These are phyloP conservation scores for Fraxinus ornus DNA, from an alignment of 305 asterid genomes.

Conservation along the genomic window DNA sequence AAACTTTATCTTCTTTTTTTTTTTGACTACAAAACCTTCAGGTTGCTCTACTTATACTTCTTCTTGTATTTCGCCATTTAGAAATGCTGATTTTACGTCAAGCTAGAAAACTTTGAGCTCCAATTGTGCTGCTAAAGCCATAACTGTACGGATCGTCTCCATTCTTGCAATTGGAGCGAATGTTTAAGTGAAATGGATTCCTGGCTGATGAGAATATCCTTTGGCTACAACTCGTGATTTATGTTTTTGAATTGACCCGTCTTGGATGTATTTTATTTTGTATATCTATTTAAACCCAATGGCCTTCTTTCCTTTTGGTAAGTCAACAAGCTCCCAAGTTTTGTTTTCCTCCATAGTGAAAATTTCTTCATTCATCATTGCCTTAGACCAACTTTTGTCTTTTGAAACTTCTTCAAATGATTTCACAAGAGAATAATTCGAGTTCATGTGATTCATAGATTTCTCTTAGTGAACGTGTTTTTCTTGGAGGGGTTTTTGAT, in stretches of 20 bases:
- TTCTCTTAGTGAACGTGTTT: not conserved
- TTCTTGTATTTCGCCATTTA: not conserved
- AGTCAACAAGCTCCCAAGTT: no score
- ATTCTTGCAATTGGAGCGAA: no score
- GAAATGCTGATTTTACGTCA: conserved; percentile 2
- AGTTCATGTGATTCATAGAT: no score
- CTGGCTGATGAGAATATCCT: no score
- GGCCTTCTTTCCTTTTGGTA: no score
- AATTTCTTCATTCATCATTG: no score
- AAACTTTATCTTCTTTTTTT: not conserved
- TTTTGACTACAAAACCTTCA: not conserved
- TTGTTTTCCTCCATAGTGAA: no score
- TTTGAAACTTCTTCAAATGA: no score
- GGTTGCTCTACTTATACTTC: not conserved
- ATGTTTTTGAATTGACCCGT: not conserved
- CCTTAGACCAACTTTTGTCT: no score
- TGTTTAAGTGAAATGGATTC: no score
- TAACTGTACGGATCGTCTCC: not conserved
- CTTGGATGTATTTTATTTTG: not conserved
- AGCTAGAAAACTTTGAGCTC: not conserved
- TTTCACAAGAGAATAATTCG: no score
- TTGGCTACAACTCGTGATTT: not conserved
- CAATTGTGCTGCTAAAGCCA: not conserved
- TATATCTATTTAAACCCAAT: no score
- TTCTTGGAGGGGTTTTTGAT: not conserved